A percentile compares a stretch with the other conserved stretches of the same genome.
Conservation (phyloP, 2,329 filamentous ascomycete species). For the Trichoderma gracile region DNA sequence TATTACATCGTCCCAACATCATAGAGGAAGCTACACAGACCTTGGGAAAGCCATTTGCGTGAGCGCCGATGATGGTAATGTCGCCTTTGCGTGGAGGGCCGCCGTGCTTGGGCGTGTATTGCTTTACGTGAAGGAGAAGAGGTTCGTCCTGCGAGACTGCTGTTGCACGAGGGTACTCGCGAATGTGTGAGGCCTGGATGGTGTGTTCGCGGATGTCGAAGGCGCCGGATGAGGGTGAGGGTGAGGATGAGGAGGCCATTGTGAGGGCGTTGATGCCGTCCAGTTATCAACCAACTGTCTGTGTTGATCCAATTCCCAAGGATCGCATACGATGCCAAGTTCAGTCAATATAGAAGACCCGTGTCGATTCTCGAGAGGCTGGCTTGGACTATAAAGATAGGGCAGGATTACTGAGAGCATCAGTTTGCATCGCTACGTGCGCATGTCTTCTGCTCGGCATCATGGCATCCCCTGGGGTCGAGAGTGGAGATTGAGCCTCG, state of each 20-base stretch:
- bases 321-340: neutral
- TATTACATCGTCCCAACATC: neutral
- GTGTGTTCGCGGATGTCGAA: slow-evolving; percentile 74
- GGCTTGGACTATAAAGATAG: too few relatives aligned
- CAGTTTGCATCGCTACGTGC: neutral
- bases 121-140: slow-evolving; percentile 76
- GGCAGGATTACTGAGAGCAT: too few relatives aligned
- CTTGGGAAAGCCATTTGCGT: slow-evolving; percentile 93
- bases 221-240: slow-evolving; percentile 27
- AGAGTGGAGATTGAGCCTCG: slow-evolving; percentile 11
- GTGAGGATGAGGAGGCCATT: slow-evolving; percentile 9
- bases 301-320: neutral
- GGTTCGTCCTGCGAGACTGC: slow-evolving; percentile 71
- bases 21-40: slow-evolving; percentile 42
- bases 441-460: neutral
- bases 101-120: slow-evolving; percentile 79
- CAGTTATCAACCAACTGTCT: neutral
- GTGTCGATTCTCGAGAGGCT: too few relatives aligned
- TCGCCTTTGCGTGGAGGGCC: slow-evolving; percentile 68
- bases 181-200: slow-evolving; percentile 73
- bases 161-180: slow-evolving; percentile 76
- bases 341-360: too few relatives aligned
- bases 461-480: neutral
- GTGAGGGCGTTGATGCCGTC: neutral
- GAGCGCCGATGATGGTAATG: slow-evolving; percentile 80